Conservation (phyloP, 1,284 basidiomycete species). For the Ustilago esculenta region DNA sequence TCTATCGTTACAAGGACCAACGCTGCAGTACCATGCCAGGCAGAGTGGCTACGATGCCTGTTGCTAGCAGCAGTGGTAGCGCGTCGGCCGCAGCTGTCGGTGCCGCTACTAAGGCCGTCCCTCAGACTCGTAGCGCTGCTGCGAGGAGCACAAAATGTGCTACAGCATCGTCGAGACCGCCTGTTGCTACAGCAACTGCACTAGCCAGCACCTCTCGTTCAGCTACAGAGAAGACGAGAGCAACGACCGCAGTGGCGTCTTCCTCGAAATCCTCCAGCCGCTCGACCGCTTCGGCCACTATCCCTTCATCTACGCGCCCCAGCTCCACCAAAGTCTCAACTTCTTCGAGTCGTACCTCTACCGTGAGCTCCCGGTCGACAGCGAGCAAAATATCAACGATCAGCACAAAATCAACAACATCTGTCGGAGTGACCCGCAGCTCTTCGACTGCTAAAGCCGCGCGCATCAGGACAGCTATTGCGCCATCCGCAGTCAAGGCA, state of each 20-base stretch:
- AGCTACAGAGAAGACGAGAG: not conserved
- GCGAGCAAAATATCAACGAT: constrained; percentile 1
- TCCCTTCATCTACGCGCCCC: constrained; percentile 15
- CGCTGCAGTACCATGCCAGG: constrained; percentile 17
- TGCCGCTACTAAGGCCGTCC: constrained; percentile 4
- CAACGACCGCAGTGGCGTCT: not conserved
- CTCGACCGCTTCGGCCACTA: constrained; percentile 4
- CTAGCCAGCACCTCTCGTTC: constrained; percentile 7
- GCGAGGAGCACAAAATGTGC: not conserved
- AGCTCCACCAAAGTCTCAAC: constrained; percentile 10
- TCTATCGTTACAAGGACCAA: no score
- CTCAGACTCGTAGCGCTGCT: constrained; percentile 13
- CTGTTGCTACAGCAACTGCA: not conserved
- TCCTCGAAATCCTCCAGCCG: constrained; percentile 21
- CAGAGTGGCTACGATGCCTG: constrained; percentile 15
- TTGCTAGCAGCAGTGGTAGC: constrained; percentile 2
- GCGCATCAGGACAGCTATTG: not conserved
- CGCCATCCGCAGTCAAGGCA: not conserved
- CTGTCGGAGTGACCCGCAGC: not conserved
- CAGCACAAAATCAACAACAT: not conserved
- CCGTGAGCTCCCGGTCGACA: not conserved
- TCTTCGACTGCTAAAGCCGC: constrained; percentile 7
- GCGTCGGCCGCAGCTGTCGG: no score
- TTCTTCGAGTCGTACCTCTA: constrained; percentile 8
- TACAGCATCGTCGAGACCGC: not conserved